These are phyloP conservation scores for Dioszegia aurantiaca DNA, from an alignment of 768 basidiomycete species.

Conservation along the genomic window DNA sequence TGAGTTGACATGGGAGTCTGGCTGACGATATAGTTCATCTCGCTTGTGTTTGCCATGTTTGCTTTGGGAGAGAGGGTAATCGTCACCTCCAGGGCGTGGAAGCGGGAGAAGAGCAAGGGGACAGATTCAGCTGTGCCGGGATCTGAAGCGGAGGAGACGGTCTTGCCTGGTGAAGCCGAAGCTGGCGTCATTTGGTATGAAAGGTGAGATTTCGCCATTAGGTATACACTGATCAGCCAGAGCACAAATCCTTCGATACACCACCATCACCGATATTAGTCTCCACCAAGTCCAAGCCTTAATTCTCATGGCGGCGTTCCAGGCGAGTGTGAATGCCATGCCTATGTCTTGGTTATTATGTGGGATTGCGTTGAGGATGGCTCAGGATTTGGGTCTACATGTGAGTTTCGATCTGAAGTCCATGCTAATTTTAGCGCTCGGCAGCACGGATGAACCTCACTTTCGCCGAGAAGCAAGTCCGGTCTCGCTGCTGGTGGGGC, in stretches of 20 bases:
- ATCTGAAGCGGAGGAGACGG: constrained; percentile 63
- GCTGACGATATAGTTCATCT: constrained; percentile 61
- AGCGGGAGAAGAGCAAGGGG: constrained; percentile 52
- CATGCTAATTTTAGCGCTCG: constrained; percentile 62
- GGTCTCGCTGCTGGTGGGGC: constrained; percentile 90
- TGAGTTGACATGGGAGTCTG: constrained; percentile 13
- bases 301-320: constrained; percentile 77
- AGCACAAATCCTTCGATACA: constrained; percentile 84
- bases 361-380: constrained; percentile 83
- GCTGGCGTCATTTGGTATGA: constrained; percentile 47
- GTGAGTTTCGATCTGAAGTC: constrained; percentile 57
- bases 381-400: constrained; percentile 87
- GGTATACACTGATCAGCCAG: constrained; percentile 54
- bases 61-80: constrained; percentile 80
- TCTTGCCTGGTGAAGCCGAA: constrained; percentile 41
- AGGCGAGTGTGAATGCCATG: constrained; percentile 88
- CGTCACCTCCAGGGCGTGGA: constrained; percentile 46
- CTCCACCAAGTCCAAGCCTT: constrained; percentile 86
- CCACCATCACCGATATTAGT: constrained; percentile 81
- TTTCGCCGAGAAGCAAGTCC: constrained; percentile 79
- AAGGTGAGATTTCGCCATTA: constrained; percentile 25
- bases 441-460: constrained; percentile 69
- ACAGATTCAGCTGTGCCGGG: constrained; percentile 54
- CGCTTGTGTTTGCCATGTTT: constrained; percentile 81
- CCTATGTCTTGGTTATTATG: constrained; percentile 91